Base-by-base conservation (phyloP, 2,329 filamentous ascomycete genomes). In the Nigrospora sphaerica region DNA sequence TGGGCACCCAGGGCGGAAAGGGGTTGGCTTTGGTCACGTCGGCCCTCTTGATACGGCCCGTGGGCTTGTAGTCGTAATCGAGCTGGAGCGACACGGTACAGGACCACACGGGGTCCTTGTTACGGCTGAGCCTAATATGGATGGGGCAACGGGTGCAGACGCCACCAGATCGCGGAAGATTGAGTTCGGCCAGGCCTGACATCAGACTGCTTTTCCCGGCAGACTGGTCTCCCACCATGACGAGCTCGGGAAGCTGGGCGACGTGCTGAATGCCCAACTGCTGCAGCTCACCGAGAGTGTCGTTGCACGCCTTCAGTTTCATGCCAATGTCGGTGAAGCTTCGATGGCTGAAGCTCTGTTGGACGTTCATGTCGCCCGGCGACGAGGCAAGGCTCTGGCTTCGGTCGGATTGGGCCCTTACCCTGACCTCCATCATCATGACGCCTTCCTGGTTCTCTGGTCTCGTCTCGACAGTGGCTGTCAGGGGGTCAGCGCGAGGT, bases 151-250 rank as follows among this genome's bases (percentile, higher is more conserved):
- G 70, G 0, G 90, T 95, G 57, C 90, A 95, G 2, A 63, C 61
- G 28, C 61, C 61, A 19, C 58, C 60, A 33, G 58, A 62, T 10
- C 79, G 70, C 0, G 83, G 83, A 0, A 86, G 72, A 34, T 77
- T 75, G 44, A 86, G 82, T 10, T 77, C 78, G 1, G 66, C 60
- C 49, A 79, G 69, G 0, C 71, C 74, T 43, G 74, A 72, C 61
- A 63, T 63, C 13, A 63, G 44, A 34, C 56, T 89, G 0, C 83
- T 89, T 60, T 95, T 95, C 0, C 90, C 91, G 0, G 88, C 85
- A 0, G 81, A 87, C 57, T 95, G 90, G 42, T 95, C 89, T 0
- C 90, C 90, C 0, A 95, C 81, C 0, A 95, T 78, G 6, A 92
- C 86, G 11, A 95, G 81, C 54, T 89, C 88, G 0, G 90, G 88